These are phyloP conservation scores for Arthrobotrys pseudoclavata DNA, from an alignment of 2,329 filamentous ascomycete genomes.

Conservation along the genomic window DNA sequence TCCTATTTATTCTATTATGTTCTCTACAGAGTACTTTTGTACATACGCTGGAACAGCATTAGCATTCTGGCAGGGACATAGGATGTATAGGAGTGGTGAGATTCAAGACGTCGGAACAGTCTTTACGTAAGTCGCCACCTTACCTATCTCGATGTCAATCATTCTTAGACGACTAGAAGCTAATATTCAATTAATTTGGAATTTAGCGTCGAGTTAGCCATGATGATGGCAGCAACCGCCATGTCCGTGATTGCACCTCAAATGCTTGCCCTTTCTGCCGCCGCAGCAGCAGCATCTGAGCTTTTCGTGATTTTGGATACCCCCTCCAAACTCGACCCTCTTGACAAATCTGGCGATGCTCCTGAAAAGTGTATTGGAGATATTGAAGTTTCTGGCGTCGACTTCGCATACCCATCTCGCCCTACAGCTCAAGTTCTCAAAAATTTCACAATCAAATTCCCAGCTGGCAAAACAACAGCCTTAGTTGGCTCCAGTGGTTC, in stretches of 20 bases:
- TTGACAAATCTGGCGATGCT: conserved; percentile 66
- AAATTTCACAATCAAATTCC: conserved; percentile 63
- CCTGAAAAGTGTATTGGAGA: conserved; percentile 67
- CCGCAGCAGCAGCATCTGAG: conserved; percentile 68
- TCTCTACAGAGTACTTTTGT: conserved; percentile 69
- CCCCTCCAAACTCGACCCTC: conserved; percentile 68
- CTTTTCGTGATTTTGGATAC: conserved; percentile 70
- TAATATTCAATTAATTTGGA: neutral
- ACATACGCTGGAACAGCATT: conserved; percentile 72
- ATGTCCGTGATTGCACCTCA: conserved; percentile 72
- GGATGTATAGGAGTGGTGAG: conserved; percentile 69
- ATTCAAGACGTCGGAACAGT: conserved; percentile 71
- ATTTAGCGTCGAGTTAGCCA: conserved; percentile 68
- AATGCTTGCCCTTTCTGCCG: conserved; percentile 71
- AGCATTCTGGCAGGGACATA: conserved; percentile 75
- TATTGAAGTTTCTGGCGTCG: conserved; percentile 75
- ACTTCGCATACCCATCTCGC: conserved; percentile 77
- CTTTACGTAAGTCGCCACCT: conserved; percentile 65
- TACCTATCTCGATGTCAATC: too few species aligned
- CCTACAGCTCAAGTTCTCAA: conserved; percentile 61
- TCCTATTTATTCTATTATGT: conserved; percentile 67
- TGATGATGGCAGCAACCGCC: conserved; percentile 68
- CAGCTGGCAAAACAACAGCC: conserved; percentile 71
- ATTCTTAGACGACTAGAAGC: neutral
- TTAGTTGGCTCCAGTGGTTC: conserved; percentile 80